Conservation (phyloP, 1,284 basidiomycete species). For the Jaminaea rosea region DNA sequence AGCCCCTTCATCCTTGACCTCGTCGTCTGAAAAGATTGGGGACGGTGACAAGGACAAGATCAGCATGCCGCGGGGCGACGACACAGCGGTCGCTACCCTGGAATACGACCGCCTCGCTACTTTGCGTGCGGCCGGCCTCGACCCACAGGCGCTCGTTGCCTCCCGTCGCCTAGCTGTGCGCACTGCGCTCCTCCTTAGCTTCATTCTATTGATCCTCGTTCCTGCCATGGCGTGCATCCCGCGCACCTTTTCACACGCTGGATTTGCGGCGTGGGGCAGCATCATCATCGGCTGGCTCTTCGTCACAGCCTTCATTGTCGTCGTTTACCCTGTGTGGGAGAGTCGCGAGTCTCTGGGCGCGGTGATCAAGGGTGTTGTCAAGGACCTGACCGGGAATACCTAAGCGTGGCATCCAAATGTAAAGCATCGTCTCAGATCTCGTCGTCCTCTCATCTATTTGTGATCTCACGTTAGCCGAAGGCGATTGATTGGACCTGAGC, state of each 20-base stretch:
- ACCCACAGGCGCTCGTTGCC: conserved; percentile 20
- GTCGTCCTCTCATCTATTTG: too few relatives aligned
- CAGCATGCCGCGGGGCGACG: too few relatives aligned
- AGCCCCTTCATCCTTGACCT: background rate
- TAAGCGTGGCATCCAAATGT: too few relatives aligned
- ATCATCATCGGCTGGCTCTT: conserved; percentile 72
- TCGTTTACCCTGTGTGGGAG: conserved; percentile 77
- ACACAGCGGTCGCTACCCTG: background rate
- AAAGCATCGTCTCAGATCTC: too few relatives aligned
- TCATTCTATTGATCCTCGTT: conserved; percentile 31
- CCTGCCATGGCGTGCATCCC: conserved; percentile 27
- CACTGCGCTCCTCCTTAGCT: conserved; percentile 19
- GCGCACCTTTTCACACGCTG: conserved; percentile 28
- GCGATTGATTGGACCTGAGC: too few relatives aligned
- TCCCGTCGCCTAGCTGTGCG: conserved; percentile 16
- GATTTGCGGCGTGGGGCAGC: conserved; percentile 38
- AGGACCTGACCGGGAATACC: conserved; percentile 25
- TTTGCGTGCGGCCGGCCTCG: conserved; percentile 20
- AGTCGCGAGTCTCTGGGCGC: conserved; percentile 59
- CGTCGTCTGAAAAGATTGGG: conserved; percentile 3
- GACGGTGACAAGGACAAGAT: conserved; percentile 7
- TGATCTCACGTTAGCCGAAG: too few relatives aligned
- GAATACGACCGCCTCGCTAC: conserved; percentile 5
- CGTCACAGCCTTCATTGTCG: conserved; percentile 59
- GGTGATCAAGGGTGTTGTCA: conserved; percentile 57